Base-by-base conservation (phyloP, 2,329 filamentous ascomycete genomes). In the Sclerotinia nivalis region DNA sequence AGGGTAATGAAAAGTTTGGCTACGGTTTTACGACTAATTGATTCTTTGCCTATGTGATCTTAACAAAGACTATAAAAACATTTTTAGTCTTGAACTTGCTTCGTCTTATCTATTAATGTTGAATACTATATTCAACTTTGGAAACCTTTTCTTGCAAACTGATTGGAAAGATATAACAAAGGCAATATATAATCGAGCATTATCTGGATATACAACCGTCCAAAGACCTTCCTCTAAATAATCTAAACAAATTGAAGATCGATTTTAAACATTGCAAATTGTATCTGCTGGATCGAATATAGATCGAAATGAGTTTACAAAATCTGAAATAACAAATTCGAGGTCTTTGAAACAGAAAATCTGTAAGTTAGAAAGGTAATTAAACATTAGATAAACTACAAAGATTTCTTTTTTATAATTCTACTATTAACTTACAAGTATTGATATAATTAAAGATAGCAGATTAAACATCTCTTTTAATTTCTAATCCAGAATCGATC, bases 111-210 rank as follows among this genome's bases (percentile, higher is more conserved):
- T 43, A 43, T 13, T 12, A 13, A 12, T 13, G 4, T 43, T 43
- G 40, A 43, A 43, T 43, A 43, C 13, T 43, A 43, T 43, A 13
- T 43, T 43, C 40, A 43, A 43, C 13, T 43, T 43, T 43, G 40
- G 13, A 43, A 2, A 43, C 13, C 13, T 43, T 13, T 43, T 43
- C 3, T 43, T 13, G 13, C 71, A 68, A 62, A 77, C 71, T 8
- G 25, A 20, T 1, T 15, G 25, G 25, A 54, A 54, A 54, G 52
- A 31, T 0, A 54, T 28, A 2, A 8, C 52, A 54, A 54, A 1
- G 15, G 7, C 13, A 54, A 31, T 54, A 1, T 54, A 54, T 54
- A 54, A 54, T 18, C 52, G 7, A 31, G 13, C 25, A 31, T 10
- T 54, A 4, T 54, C 15, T 31, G 15, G 13, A 54, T 54, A 54